Conservation (phyloP, 345 rosid genomes). For the Rhodamnia rubescens region DNA sequence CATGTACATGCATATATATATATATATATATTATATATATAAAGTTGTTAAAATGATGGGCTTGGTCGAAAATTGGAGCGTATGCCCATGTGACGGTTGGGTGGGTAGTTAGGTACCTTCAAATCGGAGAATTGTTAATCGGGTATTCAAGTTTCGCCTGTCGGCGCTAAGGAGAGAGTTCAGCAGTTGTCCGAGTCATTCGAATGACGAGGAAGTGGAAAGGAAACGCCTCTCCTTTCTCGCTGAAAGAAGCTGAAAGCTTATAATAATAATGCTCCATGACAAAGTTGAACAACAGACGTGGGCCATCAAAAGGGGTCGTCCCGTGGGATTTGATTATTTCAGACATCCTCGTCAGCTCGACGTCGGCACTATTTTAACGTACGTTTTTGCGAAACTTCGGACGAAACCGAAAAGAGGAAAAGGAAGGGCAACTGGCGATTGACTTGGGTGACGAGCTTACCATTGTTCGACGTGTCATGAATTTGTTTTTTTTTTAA, state of each 20-base stretch:
- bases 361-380: background rate
- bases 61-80: background rate
- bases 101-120: background rate
- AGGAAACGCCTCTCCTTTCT: background rate
- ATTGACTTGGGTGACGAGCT: background rate
- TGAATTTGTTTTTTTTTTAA: background rate
- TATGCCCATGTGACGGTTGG: background rate
- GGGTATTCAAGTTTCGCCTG: background rate
- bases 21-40: no score
- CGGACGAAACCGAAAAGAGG: background rate
- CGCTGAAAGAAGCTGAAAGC: background rate
- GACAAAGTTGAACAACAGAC: background rate
- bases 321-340: background rate
- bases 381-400: background rate
- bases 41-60: background rate
- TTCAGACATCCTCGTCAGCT: background rate
- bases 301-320: background rate
- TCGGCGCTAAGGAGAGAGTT: background rate
- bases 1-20: no score
- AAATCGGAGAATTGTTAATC: background rate
- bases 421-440: background rate
- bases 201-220: no score
- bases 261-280: background rate
- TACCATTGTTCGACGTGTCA: background rate
- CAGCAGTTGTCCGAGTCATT: no score